Evolutionary conservation across 2,329 filamentous ascomycete species (phyloP).

Genomic region (Colletotrichum lindemuthianum): DNA sequence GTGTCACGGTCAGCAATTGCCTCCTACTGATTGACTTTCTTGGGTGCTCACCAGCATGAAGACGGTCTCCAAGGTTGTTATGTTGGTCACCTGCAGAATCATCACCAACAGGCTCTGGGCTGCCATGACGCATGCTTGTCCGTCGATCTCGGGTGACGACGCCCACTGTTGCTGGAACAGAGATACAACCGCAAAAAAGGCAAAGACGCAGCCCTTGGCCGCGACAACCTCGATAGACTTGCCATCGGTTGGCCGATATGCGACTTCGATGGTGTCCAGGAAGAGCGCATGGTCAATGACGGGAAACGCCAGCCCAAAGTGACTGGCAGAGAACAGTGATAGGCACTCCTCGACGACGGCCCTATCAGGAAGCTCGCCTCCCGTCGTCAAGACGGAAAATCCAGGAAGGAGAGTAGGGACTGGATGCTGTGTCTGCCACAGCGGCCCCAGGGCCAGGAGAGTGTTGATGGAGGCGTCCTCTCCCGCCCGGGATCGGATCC

Average conservation of each 20-base stretch:
- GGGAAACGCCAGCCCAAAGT: slow-evolving; percentile 58
- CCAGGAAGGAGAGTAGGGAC: slow-evolving; percentile 26
- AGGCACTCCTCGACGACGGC: slow-evolving; percentile 43
- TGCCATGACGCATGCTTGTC: slow-evolving; percentile 51
- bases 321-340: slow-evolving; percentile 40
- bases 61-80: slow-evolving; percentile 56
- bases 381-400: neutral
- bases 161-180: slow-evolving; percentile 36
- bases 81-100: slow-evolving; percentile 52
- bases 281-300: slow-evolving; percentile 59
- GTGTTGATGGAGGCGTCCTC: slow-evolving; percentile 43
- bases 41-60: slow-evolving; percentile 57
- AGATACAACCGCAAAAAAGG: slow-evolving; percentile 55
- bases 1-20: neutral
- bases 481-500: slow-evolving; percentile 58
- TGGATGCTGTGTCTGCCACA: slow-evolving; percentile 38
- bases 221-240: slow-evolving; percentile 42
- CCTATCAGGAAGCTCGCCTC: slow-evolving; percentile 48
- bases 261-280: slow-evolving; percentile 52
- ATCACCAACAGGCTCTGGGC: slow-evolving; percentile 54
- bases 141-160: slow-evolving; percentile 44
- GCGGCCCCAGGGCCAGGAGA: slow-evolving; percentile 38
- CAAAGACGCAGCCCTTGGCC: slow-evolving; percentile 58
- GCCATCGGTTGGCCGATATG: slow-evolving; percentile 48
- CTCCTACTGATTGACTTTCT: neutral